Evolutionary conservation across 2,329 filamentous ascomycete genomes (phyloP), one percentile per base, ranked within the genome.

Genomic region (Scedosporium apiospermum): DNA sequence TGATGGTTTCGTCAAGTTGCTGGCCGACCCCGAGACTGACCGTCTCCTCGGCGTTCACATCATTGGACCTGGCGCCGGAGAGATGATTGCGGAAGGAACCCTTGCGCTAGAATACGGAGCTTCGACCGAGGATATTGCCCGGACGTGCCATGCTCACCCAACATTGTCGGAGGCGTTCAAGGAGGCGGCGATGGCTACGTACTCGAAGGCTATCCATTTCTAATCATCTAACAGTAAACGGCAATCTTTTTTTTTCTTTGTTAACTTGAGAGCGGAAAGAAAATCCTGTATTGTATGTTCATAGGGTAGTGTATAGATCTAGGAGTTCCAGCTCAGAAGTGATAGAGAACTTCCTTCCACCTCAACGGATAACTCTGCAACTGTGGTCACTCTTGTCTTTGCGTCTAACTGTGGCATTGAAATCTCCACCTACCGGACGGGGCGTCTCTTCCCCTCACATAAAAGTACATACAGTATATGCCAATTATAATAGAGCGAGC

Each of bases 81-180:
- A 99, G 83, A 98, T 99, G 95, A 97, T 99, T 80, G 95, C 95
- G 2, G 95, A 99, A 81, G 95, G 89, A 67, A 95, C 93, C 12
- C 82, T 99, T 71, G 95, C 95, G 63, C 82, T 99, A 60, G 95
- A 99, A 81, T 99, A 99, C 73, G 95, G 95, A 67, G 95, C 95
- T 34, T 95, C 90, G 67, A 93, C 87, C 71, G 95, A 99, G 80
- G 95, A 97, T 76, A 91, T 96, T 73, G 92, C 89, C 65, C 86
- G 95, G 73, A 98, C 95, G 67, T 95, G 91, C 78, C 95, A 99
- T 78, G 95, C 95, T 63, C 95, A 99, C 80, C 95, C 95, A 63
- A 97, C 93, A 60, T 83, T 99, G 65, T 88, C 93, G 26, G 95
- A 99, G 82, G 95, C 95, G 55, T 98, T 99, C 85, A 99, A 99